A percentile compares a stretch with the other conserved stretches of the same genome.
phyloP scores from a whole-genome alignment of 805 yeast species.

The Blastobotrys muscicola region DNA sequence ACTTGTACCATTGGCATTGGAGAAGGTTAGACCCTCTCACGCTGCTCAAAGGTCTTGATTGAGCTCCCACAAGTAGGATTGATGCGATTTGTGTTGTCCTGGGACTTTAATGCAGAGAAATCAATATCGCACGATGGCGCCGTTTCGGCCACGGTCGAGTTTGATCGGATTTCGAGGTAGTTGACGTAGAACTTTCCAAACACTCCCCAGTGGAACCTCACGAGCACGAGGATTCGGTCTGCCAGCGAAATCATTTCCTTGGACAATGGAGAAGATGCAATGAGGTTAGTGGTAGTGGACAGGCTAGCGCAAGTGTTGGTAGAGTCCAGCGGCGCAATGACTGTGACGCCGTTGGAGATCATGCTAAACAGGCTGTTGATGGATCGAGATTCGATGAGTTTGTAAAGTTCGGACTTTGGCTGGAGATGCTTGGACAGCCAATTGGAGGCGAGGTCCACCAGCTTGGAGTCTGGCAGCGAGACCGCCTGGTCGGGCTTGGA shows the following conservation, averaged over 20 bases:
- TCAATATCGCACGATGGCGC: too few species aligned
- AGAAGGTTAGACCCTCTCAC: too few species aligned
- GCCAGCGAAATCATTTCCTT: constrained; percentile 48
- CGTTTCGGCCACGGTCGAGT: too few species aligned
- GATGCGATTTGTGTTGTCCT: too few species aligned
- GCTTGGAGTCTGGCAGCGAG: constrained; percentile 30
- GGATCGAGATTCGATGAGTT: constrained; percentile 55
- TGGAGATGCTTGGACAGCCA: constrained; percentile 85
- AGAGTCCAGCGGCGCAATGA: constrained; percentile 12
- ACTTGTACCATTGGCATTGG: too few species aligned
- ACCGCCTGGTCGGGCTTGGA: constrained; percentile 6
- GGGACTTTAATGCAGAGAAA: too few species aligned
- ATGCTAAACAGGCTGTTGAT: constrained; percentile 10
- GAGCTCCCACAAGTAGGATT: too few species aligned
- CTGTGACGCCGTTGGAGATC: constrained; percentile 9
- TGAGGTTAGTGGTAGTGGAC: constrained; percentile 7
- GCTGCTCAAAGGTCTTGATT: too few species aligned
- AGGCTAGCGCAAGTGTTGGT: constrained; percentile 5
- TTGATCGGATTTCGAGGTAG: constrained; percentile 2
- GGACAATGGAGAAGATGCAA: constrained; percentile 9
- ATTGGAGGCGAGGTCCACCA: constrained; percentile 53
- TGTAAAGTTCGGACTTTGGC: constrained; percentile 69
- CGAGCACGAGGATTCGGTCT: constrained; percentile 52
- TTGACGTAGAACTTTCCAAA: constrained; percentile 59
- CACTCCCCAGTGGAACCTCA: constrained; percentile 75